Evolutionary conservation across 1,284 basidiomycete genomes (phyloP).

Genomic region (Malassezia globosa): DNA sequence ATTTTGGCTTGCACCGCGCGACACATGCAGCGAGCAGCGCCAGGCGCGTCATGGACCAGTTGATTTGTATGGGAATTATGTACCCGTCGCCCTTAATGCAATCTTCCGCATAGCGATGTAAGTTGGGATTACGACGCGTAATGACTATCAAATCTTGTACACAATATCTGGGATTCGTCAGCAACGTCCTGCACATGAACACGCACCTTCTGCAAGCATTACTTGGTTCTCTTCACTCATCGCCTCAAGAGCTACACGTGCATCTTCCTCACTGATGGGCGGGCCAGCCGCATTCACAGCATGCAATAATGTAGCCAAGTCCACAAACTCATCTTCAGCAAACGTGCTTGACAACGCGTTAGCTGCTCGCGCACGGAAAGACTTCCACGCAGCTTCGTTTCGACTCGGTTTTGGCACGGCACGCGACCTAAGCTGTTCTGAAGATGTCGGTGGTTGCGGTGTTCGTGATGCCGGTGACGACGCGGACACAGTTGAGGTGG

Average conservation of each 20-base stretch:
- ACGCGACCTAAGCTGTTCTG: conserved; percentile 1
- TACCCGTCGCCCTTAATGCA: too few species aligned
- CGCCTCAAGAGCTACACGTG: conserved; percentile 50
- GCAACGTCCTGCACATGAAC: neutral
- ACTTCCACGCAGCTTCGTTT: conserved; percentile 17
- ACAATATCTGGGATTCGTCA: conserved; percentile 17
- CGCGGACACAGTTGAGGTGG: neutral
- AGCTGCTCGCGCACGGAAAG: conserved; percentile 55
- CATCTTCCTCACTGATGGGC: conserved; percentile 71
- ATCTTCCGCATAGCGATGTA: too few species aligned
- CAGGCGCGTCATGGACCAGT: too few species aligned
- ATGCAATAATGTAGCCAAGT: conserved; percentile 61
- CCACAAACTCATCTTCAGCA: conserved; percentile 58
- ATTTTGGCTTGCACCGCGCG: too few species aligned
- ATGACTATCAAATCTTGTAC: conserved; percentile 11
- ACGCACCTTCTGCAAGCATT: conserved; percentile 65
- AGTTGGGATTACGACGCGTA: neutral
- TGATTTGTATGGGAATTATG: too few species aligned
- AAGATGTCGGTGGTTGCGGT: conserved; percentile 2
- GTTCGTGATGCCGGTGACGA: conserved; percentile 1
- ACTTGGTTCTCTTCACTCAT: conserved; percentile 78
- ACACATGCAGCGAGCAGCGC: too few species aligned
- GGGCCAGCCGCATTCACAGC: conserved; percentile 64
- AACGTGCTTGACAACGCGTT: conserved; percentile 50
- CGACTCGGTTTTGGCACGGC: too few species aligned